Conservation (phyloP, 108 stramenopile genomes). For the Nitzschia sp. region DNA sequence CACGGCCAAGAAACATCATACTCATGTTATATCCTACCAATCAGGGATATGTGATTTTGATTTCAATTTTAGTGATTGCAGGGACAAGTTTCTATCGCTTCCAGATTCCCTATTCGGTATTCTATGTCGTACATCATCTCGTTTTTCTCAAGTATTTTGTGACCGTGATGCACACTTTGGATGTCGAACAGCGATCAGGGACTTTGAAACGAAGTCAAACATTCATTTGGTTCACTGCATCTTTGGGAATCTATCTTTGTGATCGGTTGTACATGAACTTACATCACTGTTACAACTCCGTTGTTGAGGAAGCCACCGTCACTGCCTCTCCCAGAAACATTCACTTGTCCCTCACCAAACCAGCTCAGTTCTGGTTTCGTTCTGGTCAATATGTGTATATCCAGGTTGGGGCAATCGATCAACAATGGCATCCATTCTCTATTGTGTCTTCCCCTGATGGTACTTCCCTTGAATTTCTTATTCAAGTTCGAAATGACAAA, state of each 20-base stretch:
- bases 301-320: constrained; percentile 15
- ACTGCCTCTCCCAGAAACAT: constrained; percentile 33
- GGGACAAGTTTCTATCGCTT: constrained; percentile 40
- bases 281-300: constrained; percentile 37
- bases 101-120: constrained; percentile 42
- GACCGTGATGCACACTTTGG: constrained; percentile 46
- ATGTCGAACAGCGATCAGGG: constrained; percentile 30
- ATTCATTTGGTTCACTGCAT: constrained; percentile 50
- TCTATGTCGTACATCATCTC: constrained; percentile 41
- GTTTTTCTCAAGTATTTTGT: constrained; percentile 45
- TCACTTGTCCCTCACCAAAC: constrained; percentile 35
- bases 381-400: constrained; percentile 46
- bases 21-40: not conserved
- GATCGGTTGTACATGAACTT: constrained; percentile 41
- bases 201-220: constrained; percentile 38
- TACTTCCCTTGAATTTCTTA: constrained; percentile 38
- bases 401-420: constrained; percentile 25
- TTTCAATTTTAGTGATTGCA: constrained; percentile 30
- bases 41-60: constrained; percentile 41
- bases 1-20: constrained; percentile 14
- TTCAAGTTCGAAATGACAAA: constrained; percentile 29
- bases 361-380: constrained; percentile 36
- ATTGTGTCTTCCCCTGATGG: constrained; percentile 40
- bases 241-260: constrained; percentile 41
- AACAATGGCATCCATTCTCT: constrained; percentile 41